Conservation (phyloP, 1,284 basidiomycete species). For the Trametes polyzona region DNA sequence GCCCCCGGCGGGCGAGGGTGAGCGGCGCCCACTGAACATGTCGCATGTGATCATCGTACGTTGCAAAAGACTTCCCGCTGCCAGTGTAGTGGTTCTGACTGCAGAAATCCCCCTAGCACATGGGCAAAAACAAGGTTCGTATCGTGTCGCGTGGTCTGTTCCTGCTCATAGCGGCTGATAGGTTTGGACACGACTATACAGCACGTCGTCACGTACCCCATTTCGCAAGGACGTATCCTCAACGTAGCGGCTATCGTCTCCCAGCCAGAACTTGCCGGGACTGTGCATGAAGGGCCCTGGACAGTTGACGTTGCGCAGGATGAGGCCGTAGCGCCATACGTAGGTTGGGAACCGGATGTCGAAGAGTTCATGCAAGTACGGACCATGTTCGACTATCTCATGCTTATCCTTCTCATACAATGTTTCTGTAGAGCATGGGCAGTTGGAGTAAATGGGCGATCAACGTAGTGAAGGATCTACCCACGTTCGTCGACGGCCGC, state of each 20-base stretch:
- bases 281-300: constrained; percentile 32
- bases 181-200: neutral
- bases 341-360: constrained; percentile 35
- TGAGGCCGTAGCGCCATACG: constrained; percentile 27
- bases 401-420: neutral
- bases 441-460: constrained; percentile 31
- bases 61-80: too few relatives aligned
- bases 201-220: constrained; percentile 22
- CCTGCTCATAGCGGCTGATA: too few relatives aligned
- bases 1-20: neutral
- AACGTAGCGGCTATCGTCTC: constrained; percentile 32
- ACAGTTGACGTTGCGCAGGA: constrained; percentile 22
- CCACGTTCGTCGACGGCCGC: constrained; percentile 26
- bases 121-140: constrained; percentile 33
- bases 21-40: neutral
- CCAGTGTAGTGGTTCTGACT: neutral
- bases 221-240: constrained; percentile 13
- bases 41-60: neutral
- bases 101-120: constrained; percentile 22
- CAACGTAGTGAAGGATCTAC: constrained; percentile 26
- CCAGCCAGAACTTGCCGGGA: constrained; percentile 28
- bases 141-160: neutral
- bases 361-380: constrained; percentile 30
- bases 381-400: constrained; percentile 7
- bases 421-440: constrained; percentile 27